Percentiles rank a stretch among this genome's conserved stretches.
These are phyloP conservation scores for Rhodosorus marinus DNA, from an alignment of 23 red algal species.

Conservation along the genomic window DNA sequence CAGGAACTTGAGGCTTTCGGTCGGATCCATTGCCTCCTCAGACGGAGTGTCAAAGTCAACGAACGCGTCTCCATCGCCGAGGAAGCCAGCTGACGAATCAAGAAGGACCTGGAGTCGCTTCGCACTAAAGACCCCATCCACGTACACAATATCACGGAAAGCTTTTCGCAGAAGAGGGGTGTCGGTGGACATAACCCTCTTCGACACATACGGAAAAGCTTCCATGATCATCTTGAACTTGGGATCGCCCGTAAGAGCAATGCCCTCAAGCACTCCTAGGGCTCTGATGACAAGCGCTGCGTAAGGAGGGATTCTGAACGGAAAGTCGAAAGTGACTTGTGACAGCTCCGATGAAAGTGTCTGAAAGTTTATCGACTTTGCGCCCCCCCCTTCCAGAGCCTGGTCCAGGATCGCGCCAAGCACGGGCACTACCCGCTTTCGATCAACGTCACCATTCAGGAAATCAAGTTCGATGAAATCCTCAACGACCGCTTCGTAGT, in stretches of 20 bases:
- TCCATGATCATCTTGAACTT: slow-evolving; percentile 89
- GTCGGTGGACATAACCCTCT: slow-evolving; percentile 43
- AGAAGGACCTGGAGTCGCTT: slow-evolving; percentile 49
- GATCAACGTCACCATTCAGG: slow-evolving; percentile 34
- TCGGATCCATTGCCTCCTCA: slow-evolving; percentile 11
- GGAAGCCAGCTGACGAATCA: slow-evolving; percentile 60
- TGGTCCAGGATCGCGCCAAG: slow-evolving; percentile 83
- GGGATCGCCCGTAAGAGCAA: slow-evolving; percentile 68
- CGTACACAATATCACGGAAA: slow-evolving; percentile 69
- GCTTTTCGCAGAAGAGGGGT: slow-evolving; percentile 27
- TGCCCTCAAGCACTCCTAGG: slow-evolving; percentile 81
- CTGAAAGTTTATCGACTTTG: slow-evolving; percentile 78
- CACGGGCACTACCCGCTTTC: slow-evolving; percentile 35
- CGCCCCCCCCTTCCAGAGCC: slow-evolving; percentile 89
- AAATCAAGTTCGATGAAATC: slow-evolving; percentile 91
- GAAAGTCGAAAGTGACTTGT: slow-evolving; percentile 81
- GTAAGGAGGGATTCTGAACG: slow-evolving; percentile 73
- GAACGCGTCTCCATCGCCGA: slow-evolving; percentile 73
- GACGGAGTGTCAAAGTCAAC: slow-evolving; percentile 82
- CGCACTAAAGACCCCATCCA: slow-evolving; percentile 50
- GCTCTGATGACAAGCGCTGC: slow-evolving; percentile 83
- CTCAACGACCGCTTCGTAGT: slow-evolving; percentile 59
- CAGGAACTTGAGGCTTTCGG: slow-evolving; percentile 47
- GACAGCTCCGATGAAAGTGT: slow-evolving; percentile 65
- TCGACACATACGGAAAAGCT: slow-evolving; percentile 62